Evolutionary conservation across 768 basidiomycete genomes (phyloP).

Genomic region (Antrodiella citrinella): DNA sequence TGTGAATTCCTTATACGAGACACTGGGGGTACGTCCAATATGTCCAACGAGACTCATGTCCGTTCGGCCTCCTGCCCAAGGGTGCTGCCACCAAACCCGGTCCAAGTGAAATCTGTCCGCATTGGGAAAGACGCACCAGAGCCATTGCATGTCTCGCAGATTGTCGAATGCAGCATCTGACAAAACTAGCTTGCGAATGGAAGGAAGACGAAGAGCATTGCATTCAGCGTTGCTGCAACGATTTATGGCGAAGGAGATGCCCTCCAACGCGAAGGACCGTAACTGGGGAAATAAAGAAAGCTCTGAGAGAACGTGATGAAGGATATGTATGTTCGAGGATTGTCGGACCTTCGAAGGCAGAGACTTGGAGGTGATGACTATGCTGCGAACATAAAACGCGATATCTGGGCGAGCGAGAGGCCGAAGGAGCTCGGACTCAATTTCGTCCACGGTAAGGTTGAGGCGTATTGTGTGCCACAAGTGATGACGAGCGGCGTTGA

Average conservation of each 20-base stretch:
- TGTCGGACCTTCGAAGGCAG: background rate
- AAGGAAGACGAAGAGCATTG: background rate
- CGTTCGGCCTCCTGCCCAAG: background rate
- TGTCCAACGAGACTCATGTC: background rate
- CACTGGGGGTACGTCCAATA: background rate
- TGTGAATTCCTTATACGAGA: background rate
- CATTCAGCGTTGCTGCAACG: background rate
- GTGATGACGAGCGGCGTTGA: background rate
- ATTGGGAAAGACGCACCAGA: background rate
- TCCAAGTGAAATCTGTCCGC: background rate
- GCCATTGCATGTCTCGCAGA: background rate
- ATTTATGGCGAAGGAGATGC: background rate
- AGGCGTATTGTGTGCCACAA: background rate
- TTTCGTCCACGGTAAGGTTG: background rate
- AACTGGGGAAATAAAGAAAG: background rate
- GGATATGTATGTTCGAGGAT: background rate
- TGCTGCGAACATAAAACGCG: background rate
- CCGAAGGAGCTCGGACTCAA: background rate
- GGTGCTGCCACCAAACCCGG: background rate
- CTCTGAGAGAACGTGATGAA: background rate
- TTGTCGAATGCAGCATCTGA: background rate
- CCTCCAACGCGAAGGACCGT: background rate
- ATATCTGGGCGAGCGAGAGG: background rate
- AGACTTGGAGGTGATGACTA: background rate
- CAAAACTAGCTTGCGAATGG: background rate